Conservation (phyloP, 2,329 filamentous ascomycete genomes). For the Colletotrichum ledebouriae region DNA sequence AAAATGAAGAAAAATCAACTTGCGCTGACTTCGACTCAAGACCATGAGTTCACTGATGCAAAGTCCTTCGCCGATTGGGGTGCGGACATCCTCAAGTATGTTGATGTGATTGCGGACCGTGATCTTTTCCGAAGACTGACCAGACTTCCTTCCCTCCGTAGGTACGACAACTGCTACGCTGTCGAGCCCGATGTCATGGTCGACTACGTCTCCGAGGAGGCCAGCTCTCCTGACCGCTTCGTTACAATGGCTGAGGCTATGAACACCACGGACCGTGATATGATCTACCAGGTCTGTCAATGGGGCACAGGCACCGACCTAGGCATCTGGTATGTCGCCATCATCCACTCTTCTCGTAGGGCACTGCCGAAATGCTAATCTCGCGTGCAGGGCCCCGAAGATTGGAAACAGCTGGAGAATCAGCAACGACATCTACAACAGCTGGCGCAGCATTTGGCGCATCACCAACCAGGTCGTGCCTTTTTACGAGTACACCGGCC, state of each 20-base stretch:
- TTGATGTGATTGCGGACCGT: neutral
- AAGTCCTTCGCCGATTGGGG: slow-evolving; percentile 58
- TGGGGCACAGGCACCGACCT: slow-evolving; percentile 65
- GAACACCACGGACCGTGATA: slow-evolving; percentile 54
- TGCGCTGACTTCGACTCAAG: slow-evolving; percentile 43
- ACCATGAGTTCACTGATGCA: slow-evolving; percentile 58
- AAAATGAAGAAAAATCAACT: too few species aligned
- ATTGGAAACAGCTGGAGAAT: slow-evolving; percentile 63
- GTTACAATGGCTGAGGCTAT: slow-evolving; percentile 61
- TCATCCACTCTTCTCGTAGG: too few species aligned
- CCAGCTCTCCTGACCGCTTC: slow-evolving; percentile 57
- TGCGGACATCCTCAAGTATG: slow-evolving; percentile 66
- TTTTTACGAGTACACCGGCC: slow-evolving; percentile 57
- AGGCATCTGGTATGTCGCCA: slow-evolving; percentile 55
- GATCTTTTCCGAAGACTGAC: neutral
- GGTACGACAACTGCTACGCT: slow-evolving; percentile 65
- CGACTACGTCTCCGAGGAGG: slow-evolving; percentile 54
- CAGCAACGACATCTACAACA: slow-evolving; percentile 66
- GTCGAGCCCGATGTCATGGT: slow-evolving; percentile 58
- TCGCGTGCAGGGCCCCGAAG: slow-evolving; percentile 23
- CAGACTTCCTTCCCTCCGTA: neutral
- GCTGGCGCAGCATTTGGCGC: slow-evolving; percentile 64
- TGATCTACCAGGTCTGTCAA: slow-evolving; percentile 65
- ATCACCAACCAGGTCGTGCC: slow-evolving; percentile 66
- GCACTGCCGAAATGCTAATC: neutral